Base-by-base conservation (phyloP, 2,329 filamentous ascomycete species). In the Diaporthe batatas region DNA sequence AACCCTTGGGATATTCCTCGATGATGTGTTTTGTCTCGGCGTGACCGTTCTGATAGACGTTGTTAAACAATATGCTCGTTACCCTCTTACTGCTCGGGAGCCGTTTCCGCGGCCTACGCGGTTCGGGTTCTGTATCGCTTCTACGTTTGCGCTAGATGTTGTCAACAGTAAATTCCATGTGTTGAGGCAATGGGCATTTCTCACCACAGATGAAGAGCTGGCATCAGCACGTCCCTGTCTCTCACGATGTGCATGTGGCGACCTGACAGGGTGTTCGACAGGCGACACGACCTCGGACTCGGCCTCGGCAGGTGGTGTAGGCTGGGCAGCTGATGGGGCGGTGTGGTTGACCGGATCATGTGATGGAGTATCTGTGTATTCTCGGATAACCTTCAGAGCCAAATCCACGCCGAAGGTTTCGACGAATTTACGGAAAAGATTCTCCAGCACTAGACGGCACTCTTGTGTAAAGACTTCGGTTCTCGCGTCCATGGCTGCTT, bases 1-100 rank as follows among this genome's bases (percentile, higher is more conserved):
- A 14, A 23, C 58, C 58, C 4, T 62, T 62, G 58, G 55, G 58
- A 23, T 47, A 25, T 47, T 62, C 58, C 39, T 47, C 23, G 58
- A 62, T 62, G 23, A n/a, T 62, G 14, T 62, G 58, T 47, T 62
- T 62, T 62, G 58, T 62, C 58, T 62, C 25, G 39, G 58, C 58
- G 16, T 62, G 39, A 32, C 58, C 58, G 32, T 62, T 1, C 39
- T 47, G 2, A 21, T 47, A 62, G n/a, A 62, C 10, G 2, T 62
- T 18, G 25, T 62, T 23, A 25, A 32, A 62, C 23, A 16, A 14
- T 39, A 47, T 47, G 39, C 0, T 0, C 44, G 39, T 1, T 29
- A 21, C 32, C 58, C 14, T 29, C 14, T 47, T 62, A 6, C 14
- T 12, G 58, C 23, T 14, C 16, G 58, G 23, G 21, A 12, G 21